Conservation (phyloP, 2,329 filamentous ascomycete species). For the Zymoseptoria ardabiliae region DNA sequence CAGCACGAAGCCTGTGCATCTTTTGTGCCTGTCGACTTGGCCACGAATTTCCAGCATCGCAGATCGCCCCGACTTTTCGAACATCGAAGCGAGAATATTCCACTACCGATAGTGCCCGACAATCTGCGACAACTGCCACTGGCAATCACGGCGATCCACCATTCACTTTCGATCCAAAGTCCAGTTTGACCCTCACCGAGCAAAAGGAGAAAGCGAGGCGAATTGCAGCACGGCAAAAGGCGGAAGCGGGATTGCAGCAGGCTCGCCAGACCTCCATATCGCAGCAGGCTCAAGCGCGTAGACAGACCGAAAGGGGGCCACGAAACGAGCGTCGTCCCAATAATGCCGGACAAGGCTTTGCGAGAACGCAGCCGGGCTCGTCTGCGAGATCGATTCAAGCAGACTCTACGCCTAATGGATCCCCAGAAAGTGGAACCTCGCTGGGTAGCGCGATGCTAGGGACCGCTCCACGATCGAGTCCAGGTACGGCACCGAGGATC, state of each 20-base stretch:
- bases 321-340: neutral
- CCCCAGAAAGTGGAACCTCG: neutral
- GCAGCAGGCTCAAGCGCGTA: neutral
- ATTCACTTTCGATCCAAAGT: slow-evolving; percentile 16
- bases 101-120: slow-evolving; percentile 7
- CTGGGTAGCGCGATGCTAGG: neutral
- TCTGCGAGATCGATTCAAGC: neutral
- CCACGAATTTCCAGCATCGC: slow-evolving; percentile 12
- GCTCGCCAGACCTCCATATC: neutral
- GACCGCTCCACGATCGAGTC: neutral
- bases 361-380: neutral
- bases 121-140: slow-evolving; percentile 7
- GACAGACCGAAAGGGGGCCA: neutral
- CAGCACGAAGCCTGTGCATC: slow-evolving; percentile 27
- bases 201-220: slow-evolving; percentile 14
- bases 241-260: slow-evolving; percentile 6
- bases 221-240: slow-evolving; percentile 5
- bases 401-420: neutral
- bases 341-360: neutral
- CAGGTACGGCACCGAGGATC: neutral
- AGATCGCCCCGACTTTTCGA: slow-evolving; percentile 4
- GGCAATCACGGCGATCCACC: slow-evolving; percentile 2
- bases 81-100: slow-evolving; percentile 7
- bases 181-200: slow-evolving; percentile 17
- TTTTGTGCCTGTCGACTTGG: slow-evolving; percentile 27